Evolutionary conservation across 768 basidiomycete species (phyloP), one percentile per base, ranked within the genome.

Genomic region (Boletus tomentosulus): DNA sequence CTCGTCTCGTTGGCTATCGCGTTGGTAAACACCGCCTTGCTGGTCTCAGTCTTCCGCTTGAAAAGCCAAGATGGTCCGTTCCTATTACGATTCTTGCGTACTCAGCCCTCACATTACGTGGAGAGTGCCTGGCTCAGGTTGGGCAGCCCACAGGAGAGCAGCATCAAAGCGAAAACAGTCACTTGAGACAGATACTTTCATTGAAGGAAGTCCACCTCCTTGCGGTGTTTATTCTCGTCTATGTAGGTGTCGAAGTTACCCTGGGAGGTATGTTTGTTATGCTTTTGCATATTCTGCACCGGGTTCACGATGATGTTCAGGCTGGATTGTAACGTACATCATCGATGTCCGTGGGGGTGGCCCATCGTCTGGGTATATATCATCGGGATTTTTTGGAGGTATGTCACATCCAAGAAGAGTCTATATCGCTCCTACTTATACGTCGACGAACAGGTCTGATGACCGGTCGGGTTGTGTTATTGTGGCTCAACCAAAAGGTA

Each of bases 251-350:
- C 2, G 86, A 87, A 59, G 84, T 87, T 35, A 73, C 73, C 8
- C 37, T 76, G 10, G 74, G 74, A 56, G 74, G 75, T 74, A 54
- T 41, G 58, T 56, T 43, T 50, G 1, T 13, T 39, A 6, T n/a
- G 46, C 13, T 15, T 3, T 9, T 46, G 16, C 11, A n/a, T 6
- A 6, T 38, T 10, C 4, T 25, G n/a, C 22, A 1, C 12, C 22
- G 11, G 6, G 44, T 51, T 46, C 22, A 57, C 10, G 30, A 28
- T 31, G 19, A 28, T 4, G 5, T 43, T 34, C 45, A 83, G 85
- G 86, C 3, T 89, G 86, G 86, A 86, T 85, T 35, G 85, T 86
- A 9, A 85, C 86, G 0, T 88, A 76, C 53, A 66, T 79, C 22
- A 74, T 76, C 43, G 55, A 74, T 28, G 65, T 72, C 4, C 71